Base-by-base conservation (phyloP, 768 basidiomycete genomes). In the Leucocoprinus leucothites region DNA sequence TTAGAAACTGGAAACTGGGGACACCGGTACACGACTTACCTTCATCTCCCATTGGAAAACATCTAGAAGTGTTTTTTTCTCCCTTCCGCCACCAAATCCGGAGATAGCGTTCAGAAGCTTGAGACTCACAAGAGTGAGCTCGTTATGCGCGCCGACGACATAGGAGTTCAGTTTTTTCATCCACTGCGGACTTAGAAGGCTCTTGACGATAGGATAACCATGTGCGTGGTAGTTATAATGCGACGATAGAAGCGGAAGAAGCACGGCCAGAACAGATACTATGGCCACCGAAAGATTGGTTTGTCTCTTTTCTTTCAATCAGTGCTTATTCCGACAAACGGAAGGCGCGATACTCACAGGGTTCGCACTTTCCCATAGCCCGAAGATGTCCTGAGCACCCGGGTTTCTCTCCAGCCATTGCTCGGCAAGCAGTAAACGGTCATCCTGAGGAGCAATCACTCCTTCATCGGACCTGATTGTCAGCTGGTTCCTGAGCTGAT, bases 11-110 rank as follows among this genome's bases (percentile, higher is more conserved):
- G 57, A 40, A 28, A 13, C 45, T 34, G 55, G 28, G 22, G 43
- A 19, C 24, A 47, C 0, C 16, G 18, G 25, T 2, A 40, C 8
- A 56, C 26, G 31, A 63, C 69, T 1, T 50, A 85, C 91, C 76
- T 91, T 92, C 26, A 78, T 75, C 55, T 89, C 89, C 91, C 91
- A 93, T 5, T 82, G 80, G 67, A 93, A 90, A 0, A 74, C 74
- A 51, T 91, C 90, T 24, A 86, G 67, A 1, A 89, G 74, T 0
- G 73, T 63, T 58, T 81, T 86, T 48, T 80, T 76, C 58, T 91
- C 88, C 21, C 77, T 69, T 16, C 89, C 87, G 21, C 86, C 79
- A 1, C 78, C 85, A 63, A 87, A 91, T 0, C 67, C 64, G 1
- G 86, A 84, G 61, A 91, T 75, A 0, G 72, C 68, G 57, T 82